Evolutionary conservation across 2,329 filamentous ascomycete species (phyloP), one percentile per base, ranked within the genome.

Genomic region (Xylaria multiplex): DNA sequence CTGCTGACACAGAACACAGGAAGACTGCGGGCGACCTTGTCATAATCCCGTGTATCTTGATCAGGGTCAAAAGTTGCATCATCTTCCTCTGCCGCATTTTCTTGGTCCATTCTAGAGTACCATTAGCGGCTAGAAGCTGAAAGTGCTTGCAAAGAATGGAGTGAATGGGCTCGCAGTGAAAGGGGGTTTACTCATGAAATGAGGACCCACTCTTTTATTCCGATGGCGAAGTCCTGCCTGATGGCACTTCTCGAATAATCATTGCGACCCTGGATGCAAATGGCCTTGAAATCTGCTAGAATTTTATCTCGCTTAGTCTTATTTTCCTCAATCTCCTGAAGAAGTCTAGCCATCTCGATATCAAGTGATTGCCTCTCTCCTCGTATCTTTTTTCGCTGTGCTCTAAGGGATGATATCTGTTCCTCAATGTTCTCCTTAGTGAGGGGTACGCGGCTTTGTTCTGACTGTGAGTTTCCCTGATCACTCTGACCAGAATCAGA

Each of bases 1-100:
- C 85, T 86, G 64, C 86, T 88, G 16, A 91, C 85, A 67, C 88
- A 91, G 71, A 90, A 91, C 1, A 91, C 88, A 0, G 87, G 84
- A 0, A 91, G 78, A 0, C 79, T 80, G 8, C 75, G 75, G 0
- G 85, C 87, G 7, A 90, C 81, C 49, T 86, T 76, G 0, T 86
- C 81, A 59, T 91, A 91, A 70, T 90, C 83, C 9, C 86, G 81
- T 2, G 80, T 50, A 6, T 88, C 83, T n/a, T 82, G 72, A 1
- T 85, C 81, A 0, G 85, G 85, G 67, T 89, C 78, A 69, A 88
- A 88, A 8, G 80, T 80, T 0, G 80, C 81, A 22, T 85, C 85
- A 50, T 89, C 82, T 68, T 86, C 80, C 66, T 87, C 84, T 2
- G 80, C 78, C 0, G 77, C 76, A 24, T 72, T 75, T 65, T 89